Conservation (phyloP, 2,329 filamentous ascomycete species). For the Penicillium sp. region DNA sequence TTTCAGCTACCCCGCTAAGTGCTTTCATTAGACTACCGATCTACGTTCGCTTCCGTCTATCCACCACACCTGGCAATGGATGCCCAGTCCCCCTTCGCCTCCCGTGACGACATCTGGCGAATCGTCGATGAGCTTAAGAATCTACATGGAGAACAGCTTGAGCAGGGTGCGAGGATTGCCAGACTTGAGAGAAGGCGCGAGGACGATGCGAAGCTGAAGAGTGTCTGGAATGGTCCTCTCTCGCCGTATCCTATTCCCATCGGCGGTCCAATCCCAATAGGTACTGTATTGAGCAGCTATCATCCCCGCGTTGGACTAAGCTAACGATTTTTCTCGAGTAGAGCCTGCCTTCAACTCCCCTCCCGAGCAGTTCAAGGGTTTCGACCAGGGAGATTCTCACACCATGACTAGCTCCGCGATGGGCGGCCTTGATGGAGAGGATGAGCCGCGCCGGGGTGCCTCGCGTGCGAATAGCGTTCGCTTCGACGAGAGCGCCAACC, state of each 20-base stretch:
- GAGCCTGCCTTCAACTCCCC: conserved; percentile 79
- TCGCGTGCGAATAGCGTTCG: conserved; percentile 96
- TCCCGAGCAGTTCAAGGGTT: conserved; percentile 85
- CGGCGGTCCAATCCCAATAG: conserved; percentile 83
- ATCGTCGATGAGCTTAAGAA: conserved; percentile 67
- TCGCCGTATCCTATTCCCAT: conserved; percentile 90
- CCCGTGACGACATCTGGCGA: conserved; percentile 69
- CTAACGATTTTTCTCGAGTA: conserved; percentile 44
- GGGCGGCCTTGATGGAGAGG: conserved; percentile 83
- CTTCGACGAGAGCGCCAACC: conserved; percentile 94
- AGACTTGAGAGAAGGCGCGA: conserved; percentile 67
- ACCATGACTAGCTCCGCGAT: conserved; percentile 71
- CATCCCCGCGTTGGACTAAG: background rate
- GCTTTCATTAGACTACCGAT: background rate
- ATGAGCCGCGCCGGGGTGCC: conserved; percentile 81
- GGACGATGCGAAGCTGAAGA: conserved; percentile 72
- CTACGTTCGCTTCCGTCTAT: background rate
- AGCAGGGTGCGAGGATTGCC: conserved; percentile 66
- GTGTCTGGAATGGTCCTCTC: conserved; percentile 77
- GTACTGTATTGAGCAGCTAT: conserved; percentile 58
- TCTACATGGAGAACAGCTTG: conserved; percentile 64
- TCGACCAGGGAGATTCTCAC: conserved; percentile 81
- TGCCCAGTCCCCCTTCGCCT: conserved; percentile 68
- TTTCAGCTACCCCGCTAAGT: background rate
- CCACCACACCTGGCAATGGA: conserved; percentile 57